Percentiles rank a stretch among this genome's conserved stretches.
Conservation (phyloP, 345 rosid genomes). For the Erodium maritimum region DNA sequence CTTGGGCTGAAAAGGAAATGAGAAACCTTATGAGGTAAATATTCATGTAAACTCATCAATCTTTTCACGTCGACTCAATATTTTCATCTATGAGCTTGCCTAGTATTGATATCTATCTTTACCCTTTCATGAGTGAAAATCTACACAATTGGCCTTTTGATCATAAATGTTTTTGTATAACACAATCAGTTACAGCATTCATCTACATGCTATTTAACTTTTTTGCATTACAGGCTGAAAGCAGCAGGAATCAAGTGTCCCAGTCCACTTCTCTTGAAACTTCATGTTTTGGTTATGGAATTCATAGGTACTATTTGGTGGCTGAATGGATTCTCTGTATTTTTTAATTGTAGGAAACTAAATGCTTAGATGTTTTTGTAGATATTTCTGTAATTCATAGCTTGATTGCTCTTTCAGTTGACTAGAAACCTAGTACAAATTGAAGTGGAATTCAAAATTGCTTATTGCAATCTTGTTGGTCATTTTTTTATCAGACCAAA, state of each 20-base stretch:
- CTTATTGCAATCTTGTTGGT: too few species aligned
- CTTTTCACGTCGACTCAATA: background rate
- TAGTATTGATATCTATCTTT: background rate
- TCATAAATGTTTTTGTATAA: too few species aligned
- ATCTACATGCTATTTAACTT: background rate
- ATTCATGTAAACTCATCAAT: background rate
- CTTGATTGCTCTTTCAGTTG: too few species aligned
- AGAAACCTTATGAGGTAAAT: constrained; percentile 82
- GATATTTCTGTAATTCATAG: too few species aligned
- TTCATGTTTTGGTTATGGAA: constrained; percentile 97
- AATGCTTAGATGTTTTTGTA: too few species aligned
- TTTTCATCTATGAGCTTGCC: background rate
- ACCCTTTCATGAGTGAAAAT: background rate
- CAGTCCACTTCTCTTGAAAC: constrained; percentile 51
- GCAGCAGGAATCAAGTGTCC: constrained; percentile 95
- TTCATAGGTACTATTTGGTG: constrained; percentile 56
- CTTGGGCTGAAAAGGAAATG: constrained; percentile 98
- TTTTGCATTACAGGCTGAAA: constrained; percentile 46
- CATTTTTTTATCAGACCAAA: too few species aligned
- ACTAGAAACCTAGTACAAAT: too few species aligned
- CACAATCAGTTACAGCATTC: too few species aligned
- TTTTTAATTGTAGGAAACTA: too few species aligned
- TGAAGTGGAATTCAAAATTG: too few species aligned
- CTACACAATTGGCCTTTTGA: background rate
- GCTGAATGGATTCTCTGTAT: constrained; percentile 1